A percentile compares a stretch with the other conserved stretches of the same genome.
Evolutionary conservation across 768 basidiomycete species (phyloP).

Genomic region (Hortiboletus campestris): DNA sequence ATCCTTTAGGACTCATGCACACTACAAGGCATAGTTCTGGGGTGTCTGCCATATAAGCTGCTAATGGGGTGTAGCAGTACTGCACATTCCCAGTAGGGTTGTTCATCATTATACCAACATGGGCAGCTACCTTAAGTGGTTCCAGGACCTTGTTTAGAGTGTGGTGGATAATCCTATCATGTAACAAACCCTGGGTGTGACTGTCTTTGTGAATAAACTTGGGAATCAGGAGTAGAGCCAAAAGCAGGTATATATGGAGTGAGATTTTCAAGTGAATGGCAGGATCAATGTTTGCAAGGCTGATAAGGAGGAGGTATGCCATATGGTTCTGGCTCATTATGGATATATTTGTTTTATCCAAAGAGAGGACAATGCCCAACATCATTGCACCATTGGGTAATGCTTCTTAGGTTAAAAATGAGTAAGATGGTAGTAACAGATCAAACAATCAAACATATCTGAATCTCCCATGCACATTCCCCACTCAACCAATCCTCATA

Average conservation of each 20-base stretch:
- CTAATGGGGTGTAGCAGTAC: neutral
- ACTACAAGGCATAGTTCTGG: neutral
- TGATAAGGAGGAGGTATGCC: too few species aligned
- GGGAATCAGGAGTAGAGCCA: too few species aligned
- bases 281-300: too few species aligned
- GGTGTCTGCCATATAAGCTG: neutral
- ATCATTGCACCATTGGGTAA: slow-evolving; percentile 6
- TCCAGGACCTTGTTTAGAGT: too few species aligned
- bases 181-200: too few species aligned
- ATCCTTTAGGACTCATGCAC: neutral
- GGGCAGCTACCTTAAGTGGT: too few species aligned
- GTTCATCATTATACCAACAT: neutral
- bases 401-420: neutral
- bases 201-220: too few species aligned
- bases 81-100: neutral
- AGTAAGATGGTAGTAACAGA: neutral
- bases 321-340: neutral
- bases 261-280: too few species aligned
- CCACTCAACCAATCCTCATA: slow-evolving; percentile 11
- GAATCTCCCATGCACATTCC: slow-evolving; percentile 25
- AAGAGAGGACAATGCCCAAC: slow-evolving; percentile 1
- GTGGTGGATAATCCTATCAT: too few species aligned
- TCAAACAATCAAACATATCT: slow-evolving; percentile 12
- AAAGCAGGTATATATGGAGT: too few species aligned
- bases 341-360: slow-evolving; percentile 9